phyloP scores from a whole-genome alignment of 805 yeast genomes.

The Saccharomycopsis fermentans region DNA sequence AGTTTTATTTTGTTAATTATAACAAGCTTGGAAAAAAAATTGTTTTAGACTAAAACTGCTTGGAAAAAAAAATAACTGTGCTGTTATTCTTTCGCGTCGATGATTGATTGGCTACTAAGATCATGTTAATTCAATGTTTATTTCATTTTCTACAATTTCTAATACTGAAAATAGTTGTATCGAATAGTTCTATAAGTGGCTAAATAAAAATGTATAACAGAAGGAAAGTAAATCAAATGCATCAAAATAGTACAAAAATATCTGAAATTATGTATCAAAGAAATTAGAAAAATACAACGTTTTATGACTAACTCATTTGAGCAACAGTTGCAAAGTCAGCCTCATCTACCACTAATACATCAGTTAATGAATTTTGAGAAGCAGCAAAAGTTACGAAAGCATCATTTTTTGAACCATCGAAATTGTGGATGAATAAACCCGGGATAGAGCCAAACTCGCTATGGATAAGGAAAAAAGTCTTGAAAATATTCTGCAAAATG shows the following conservation, averaged over 20 bases:
- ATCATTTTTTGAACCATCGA: conserved; percentile 14
- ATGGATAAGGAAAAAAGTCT: conserved; percentile 7
- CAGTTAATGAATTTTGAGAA: neutral
- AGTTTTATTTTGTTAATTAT: too few species aligned
- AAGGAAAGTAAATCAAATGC: too few species aligned
- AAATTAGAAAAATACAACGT: neutral
- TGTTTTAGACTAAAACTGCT: too few species aligned
- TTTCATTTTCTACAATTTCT: neutral
- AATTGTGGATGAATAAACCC: conserved; percentile 12
- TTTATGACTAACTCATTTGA: neutral
- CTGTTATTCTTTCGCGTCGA: too few species aligned
- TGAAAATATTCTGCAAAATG: conserved; percentile 9
- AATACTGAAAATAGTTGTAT: too few species aligned
- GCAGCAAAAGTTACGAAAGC: conserved; percentile 15
- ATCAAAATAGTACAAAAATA: too few species aligned
- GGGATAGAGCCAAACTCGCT: conserved; percentile 15
- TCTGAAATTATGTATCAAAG: neutral
- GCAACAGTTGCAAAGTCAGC: conserved; percentile 11
- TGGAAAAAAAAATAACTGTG: too few species aligned
- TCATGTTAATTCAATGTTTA: neutral
- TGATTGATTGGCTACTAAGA: too few species aligned
- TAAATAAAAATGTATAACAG: too few species aligned
- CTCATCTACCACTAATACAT: conserved; percentile 12
- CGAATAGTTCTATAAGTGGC: neutral
- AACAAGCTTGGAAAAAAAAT: too few species aligned